Percentiles rank a stretch among this genome's conserved stretches.
phyloP scores from a whole-genome alignment of 805 yeast species.

The Dipodascus albidus region DNA sequence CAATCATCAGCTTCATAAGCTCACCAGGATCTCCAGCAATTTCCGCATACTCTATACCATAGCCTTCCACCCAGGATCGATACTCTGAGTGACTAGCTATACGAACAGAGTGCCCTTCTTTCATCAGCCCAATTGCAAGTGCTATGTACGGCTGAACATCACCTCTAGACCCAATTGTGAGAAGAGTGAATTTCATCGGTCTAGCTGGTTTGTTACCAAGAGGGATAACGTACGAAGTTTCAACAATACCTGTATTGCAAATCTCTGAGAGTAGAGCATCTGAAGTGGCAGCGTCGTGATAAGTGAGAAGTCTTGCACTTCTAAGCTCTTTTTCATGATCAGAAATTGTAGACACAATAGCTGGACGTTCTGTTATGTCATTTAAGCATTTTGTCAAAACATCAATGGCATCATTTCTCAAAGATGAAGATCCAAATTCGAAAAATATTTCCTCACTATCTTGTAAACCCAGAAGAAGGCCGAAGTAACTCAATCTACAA shows the following conservation, averaged over 20 bases:
- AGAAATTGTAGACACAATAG: background rate
- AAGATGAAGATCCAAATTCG: slow-evolving; percentile 43
- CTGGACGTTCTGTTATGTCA: slow-evolving; percentile 3
- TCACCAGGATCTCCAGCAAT: slow-evolving; percentile 92
- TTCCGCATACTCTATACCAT: slow-evolving; percentile 56
- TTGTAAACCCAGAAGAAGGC: slow-evolving; percentile 54
- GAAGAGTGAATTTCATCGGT: slow-evolving; percentile 43
- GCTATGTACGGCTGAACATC: slow-evolving; percentile 97
- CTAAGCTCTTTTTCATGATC: background rate
- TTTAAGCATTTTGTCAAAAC: background rate
- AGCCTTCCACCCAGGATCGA: slow-evolving; percentile 54
- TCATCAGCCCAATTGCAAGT: slow-evolving; percentile 58
- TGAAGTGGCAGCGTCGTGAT: slow-evolving; percentile 46
- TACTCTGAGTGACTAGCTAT: slow-evolving; percentile 85
- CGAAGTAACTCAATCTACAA: slow-evolving; percentile 54
- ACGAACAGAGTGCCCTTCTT: slow-evolving; percentile 74
- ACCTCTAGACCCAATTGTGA: slow-evolving; percentile 92
- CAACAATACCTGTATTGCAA: slow-evolving; percentile 1
- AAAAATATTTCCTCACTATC: slow-evolving; percentile 70
- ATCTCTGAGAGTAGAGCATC: background rate
- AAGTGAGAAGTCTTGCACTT: slow-evolving; percentile 49
- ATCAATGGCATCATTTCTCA: slow-evolving; percentile 57
- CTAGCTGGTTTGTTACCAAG: background rate
- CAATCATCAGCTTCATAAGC: slow-evolving; percentile 84
- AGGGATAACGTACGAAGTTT: background rate